Base-by-base conservation (phyloP, 75 land plant species). In the Picea sitchensis region DNA sequence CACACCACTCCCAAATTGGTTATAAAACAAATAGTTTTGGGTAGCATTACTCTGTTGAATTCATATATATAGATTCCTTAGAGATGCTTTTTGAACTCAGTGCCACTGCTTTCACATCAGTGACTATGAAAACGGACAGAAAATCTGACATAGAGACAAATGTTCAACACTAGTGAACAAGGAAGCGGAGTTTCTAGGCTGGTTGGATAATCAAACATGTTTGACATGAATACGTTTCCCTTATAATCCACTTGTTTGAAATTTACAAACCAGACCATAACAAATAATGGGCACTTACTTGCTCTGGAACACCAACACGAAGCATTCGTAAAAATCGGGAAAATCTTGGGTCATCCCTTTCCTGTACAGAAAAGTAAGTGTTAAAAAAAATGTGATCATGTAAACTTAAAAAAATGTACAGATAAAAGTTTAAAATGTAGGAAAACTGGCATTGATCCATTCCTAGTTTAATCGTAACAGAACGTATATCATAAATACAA, bases 291-390 rank as follows among this genome's bases (percentile, higher is more conserved):
- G 65, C 6, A 80, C 78, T 72, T 74, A 80, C 81, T 58, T 77
- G 79, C 17, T 56, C 78, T 76, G 78, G 81, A 36, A 80, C 81
- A 7, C 81, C 81, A 57, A 80, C 81, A 47, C 30, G 81, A 20
- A 80, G 81, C 81, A 80, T 80, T 34, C 81, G 81, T 59, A 80
- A 80, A 38, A 80, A 80, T 32, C 81, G 80, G 75, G 80, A 56
- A 58, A 65, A 71, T 13, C 20, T 60, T 47, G 81, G 81, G 59
- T 80, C 80, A 51, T 80, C 78, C 62, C 44, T 76, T 34, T 76
- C 0, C 81, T 80, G 80, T 18, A 59, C 34, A 76, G 38, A 61
- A 76, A 71, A 67, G 0, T 36, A 14, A 41, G 47, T 71, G 51
- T 71, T n/a, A 71, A 41, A 71, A 44, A 7, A 41, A 11, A 38